Conservation (phyloP, 2,329 filamentous ascomycete genomes). For the Aspergillus sp. region DNA sequence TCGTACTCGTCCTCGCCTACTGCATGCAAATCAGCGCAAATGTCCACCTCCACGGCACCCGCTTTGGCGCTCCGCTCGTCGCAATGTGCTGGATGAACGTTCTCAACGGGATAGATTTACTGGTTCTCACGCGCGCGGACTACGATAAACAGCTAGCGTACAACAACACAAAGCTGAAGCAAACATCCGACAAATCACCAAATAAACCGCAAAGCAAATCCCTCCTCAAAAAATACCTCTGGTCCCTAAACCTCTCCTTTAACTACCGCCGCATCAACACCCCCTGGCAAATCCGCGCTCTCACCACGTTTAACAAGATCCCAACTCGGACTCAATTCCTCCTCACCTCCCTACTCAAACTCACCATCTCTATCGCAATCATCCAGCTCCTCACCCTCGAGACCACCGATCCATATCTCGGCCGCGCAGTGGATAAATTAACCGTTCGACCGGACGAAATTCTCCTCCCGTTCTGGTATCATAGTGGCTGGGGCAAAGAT, state of each 20-base stretch:
- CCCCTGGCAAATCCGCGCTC: constrained; percentile 22
- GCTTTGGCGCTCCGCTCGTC: constrained; percentile 16
- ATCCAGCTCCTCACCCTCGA: constrained; percentile 20
- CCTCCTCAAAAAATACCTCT: constrained; percentile 3
- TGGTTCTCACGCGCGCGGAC: constrained; percentile 21
- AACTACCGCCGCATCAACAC: constrained; percentile 27
- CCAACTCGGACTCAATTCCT: constrained; percentile 15
- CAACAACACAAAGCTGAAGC: background rate
- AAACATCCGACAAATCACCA: background rate
- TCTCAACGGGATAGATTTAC: constrained; percentile 24
- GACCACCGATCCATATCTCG: constrained; percentile 3
- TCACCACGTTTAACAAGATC: constrained; percentile 11
- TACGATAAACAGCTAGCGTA: constrained; percentile 18
- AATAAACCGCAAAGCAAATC: background rate
- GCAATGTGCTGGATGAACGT: constrained; percentile 28
- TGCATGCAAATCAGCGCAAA: constrained; percentile 12
- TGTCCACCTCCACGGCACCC: constrained; percentile 4
- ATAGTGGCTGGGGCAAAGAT: background rate
- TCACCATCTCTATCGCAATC: constrained; percentile 1
- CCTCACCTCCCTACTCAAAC: constrained; percentile 1
- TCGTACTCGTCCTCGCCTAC: constrained; percentile 15
- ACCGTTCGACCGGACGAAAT: constrained; percentile 3
- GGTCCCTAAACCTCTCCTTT: constrained; percentile 17
- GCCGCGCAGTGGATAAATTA: background rate
- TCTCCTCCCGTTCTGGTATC: constrained; percentile 7